Evolutionary conservation across 2,329 filamentous ascomycete genomes (phyloP).

Genomic region (Claviceps capensis): DNA sequence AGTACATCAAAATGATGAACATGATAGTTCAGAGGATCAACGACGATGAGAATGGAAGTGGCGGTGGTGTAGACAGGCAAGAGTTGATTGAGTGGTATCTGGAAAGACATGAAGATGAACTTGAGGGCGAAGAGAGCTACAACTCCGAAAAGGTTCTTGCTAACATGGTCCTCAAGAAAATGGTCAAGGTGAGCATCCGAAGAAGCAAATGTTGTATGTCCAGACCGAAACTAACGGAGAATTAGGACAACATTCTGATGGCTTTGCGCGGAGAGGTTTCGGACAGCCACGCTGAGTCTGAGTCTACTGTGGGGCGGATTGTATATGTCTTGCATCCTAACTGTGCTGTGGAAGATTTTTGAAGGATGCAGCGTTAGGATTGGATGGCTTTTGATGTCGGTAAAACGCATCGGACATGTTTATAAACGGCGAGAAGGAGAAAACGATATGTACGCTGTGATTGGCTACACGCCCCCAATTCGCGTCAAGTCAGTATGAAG

Average conservation of each 20-base stretch:
- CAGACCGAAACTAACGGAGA: constrained; percentile 15
- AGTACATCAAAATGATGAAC: constrained; percentile 85
- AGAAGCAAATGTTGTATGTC: not conserved
- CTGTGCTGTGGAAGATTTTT: constrained; percentile 62
- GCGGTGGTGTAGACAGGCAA: constrained; percentile 76
- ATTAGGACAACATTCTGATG: constrained; percentile 76
- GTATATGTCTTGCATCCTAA: constrained; percentile 92
- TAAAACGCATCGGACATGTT: not conserved
- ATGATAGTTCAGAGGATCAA: constrained; percentile 70
- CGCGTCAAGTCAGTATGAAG: no score
- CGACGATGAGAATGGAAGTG: constrained; percentile 61
- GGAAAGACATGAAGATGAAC: constrained; percentile 74
- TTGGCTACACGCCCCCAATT: not conserved
- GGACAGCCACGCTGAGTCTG: constrained; percentile 31
- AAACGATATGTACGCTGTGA: not conserved
- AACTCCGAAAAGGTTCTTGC: constrained; percentile 60
- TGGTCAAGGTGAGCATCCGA: constrained; percentile 65
- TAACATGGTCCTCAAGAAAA: constrained; percentile 80
- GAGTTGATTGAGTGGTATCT: constrained; percentile 80
- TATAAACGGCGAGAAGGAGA: not conserved
- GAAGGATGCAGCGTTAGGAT: constrained; percentile 4
- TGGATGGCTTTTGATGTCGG: not conserved
- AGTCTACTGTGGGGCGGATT: constrained; percentile 27
- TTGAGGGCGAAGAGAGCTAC: constrained; percentile 70
- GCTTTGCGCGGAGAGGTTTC: constrained; percentile 55